Evolutionary conservation across 768 basidiomycete species (phyloP).

Genomic region (Suillus subaureus): DNA sequence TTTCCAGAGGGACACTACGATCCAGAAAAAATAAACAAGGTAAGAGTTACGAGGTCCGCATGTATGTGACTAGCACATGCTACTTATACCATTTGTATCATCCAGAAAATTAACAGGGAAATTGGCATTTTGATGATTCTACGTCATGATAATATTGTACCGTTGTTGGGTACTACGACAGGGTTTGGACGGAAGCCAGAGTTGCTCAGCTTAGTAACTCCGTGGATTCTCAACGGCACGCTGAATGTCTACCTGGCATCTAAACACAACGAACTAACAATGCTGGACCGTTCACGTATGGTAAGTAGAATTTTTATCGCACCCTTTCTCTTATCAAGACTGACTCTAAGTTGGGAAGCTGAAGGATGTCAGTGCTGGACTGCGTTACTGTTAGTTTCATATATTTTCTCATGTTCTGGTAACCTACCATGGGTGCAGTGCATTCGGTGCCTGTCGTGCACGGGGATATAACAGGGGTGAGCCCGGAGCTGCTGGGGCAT

Average conservation of each 20-base stretch:
- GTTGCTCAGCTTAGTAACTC: not conserved
- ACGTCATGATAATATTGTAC: not conserved
- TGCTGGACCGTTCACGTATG: not conserved
- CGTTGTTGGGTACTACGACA: not conserved
- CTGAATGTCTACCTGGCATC: not conserved
- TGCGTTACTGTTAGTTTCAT: not conserved
- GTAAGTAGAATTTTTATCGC: not conserved
- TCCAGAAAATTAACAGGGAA: not conserved
- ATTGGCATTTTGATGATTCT: not conserved
- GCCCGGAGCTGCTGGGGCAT: not conserved
- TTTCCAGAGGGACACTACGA: not conserved
- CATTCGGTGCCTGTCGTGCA: not conserved
- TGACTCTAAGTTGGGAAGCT: not conserved
- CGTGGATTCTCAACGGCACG: not conserved
- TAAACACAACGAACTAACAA: not conserved
- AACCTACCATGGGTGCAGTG: not conserved
- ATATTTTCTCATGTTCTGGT: not conserved
- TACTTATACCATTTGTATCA: not conserved
- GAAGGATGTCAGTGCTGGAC: not conserved
- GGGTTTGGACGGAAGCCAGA: not conserved
- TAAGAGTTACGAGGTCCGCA: not conserved
- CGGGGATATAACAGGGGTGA: conserved; percentile 5
- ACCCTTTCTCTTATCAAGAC: not conserved
- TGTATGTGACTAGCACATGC: no score
- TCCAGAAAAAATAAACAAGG: not conserved